Evolutionary conservation across 306 rosid genomes (phyloP), one percentile per base, ranked within the genome.

Genomic region (Vachellia collinsii): DNA sequence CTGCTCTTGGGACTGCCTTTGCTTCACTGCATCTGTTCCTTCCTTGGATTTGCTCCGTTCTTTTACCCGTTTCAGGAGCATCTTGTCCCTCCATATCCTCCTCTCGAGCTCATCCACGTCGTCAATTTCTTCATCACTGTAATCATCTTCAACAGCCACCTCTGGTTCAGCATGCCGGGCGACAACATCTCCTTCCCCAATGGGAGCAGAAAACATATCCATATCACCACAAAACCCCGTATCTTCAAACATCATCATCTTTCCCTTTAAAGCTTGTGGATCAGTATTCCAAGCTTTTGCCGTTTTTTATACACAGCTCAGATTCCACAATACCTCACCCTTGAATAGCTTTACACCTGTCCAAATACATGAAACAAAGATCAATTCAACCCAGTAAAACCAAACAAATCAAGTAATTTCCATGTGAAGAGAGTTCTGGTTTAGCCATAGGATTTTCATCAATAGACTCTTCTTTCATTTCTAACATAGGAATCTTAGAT

Each of bases 1-100:
- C 78, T 92, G 97, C 29, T 90, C 97, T 53, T 91, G 95, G 8
- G 97, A 88, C 62, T 92, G 97, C 19, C 91, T 81, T 83, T 91
- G 92, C 85, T 82, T 91, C 3, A 85, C 95, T 0, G 72, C 81
- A 72, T 87, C 92, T 7, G 77, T 70, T 25, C 89, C 95, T 71
- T 92, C 95, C 83, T 83, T 91, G 0, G 86, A 76, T 50, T 91
- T 88, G 70, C 8, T 81, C 39, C 89, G 97, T 43, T 92, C 97
- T 75, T 87, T 92, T 8, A 85, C 75, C 37, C 92, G 79, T 80
- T 84, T 92, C 41, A 84, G 85, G 8, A 79, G 95, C 89, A 92
- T 88, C 58, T 85, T 86, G 56, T 92, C 83, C 80, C 83, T 89
- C 97, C 97, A 92, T 82, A 92, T 81, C 88, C 97, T 92, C 88